A percentile compares a stretch with the other conserved stretches of the same genome.
Evolutionary conservation across 2,329 filamentous ascomycete genomes (phyloP).

Genomic region (Penicillium sclerotigenum): DNA sequence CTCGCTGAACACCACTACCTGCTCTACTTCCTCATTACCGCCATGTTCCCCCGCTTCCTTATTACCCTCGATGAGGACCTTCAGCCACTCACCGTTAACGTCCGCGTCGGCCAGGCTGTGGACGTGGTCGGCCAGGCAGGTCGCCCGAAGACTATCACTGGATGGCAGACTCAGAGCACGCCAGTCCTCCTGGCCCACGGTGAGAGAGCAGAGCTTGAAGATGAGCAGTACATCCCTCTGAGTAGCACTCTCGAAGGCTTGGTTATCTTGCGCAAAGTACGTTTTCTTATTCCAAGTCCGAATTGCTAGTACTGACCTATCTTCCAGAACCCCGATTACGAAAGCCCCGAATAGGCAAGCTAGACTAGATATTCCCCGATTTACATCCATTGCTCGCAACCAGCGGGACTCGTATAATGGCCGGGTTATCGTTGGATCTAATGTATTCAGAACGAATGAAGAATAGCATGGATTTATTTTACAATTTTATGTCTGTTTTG

Average conservation of each 20-base stretch:
- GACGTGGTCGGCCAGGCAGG: conserved; percentile 97
- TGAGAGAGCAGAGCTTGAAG: conserved; percentile 92
- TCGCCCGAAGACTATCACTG: conserved; percentile 96
- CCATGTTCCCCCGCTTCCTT: conserved; percentile 95
- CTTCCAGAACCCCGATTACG: conserved; percentile 48
- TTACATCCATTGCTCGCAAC: conserved; percentile 18
- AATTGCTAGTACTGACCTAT: conserved; percentile 23
- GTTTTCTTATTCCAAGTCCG: conserved; percentile 24
- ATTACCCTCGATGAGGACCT: conserved; percentile 94
- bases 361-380: conserved; percentile 19
- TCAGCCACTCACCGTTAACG: conserved; percentile 90
- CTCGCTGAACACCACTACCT: conserved; percentile 79
- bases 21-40: conserved; percentile 93
- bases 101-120: conserved; percentile 94
- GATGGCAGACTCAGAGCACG: conserved; percentile 99
- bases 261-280: conserved; percentile 94
- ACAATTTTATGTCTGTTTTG: conserved; percentile 12
- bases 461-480: conserved; percentile 31
- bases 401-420: conserved; percentile 18
- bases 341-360: conserved; percentile 38
- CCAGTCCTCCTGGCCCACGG: conserved; percentile 92
- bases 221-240: conserved; percentile 93
- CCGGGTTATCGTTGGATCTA: conserved; percentile 30
- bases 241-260: conserved; percentile 89
- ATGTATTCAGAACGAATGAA: conserved; percentile 37